These are phyloP conservation scores for Escallonia rubra DNA, from an alignment of 129 eudicot genomes.

Conservation along the genomic window DNA sequence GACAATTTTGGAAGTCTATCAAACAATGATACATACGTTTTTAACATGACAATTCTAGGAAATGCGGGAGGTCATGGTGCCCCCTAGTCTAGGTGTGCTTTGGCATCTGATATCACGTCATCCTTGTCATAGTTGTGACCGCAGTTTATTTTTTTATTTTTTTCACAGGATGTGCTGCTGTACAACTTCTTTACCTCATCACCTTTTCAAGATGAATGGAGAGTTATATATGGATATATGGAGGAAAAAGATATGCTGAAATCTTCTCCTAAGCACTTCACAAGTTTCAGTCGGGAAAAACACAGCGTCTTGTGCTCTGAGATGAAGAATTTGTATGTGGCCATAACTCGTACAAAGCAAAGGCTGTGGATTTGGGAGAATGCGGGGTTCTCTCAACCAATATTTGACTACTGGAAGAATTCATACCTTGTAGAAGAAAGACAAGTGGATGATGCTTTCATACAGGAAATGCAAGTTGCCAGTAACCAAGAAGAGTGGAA, in stretches of 20 bases:
- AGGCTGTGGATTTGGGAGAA: conserved; percentile 81
- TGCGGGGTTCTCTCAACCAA: conserved; percentile 40
- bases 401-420: conserved; percentile 66
- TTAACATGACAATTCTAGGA: too few species aligned
- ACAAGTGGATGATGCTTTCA: conserved; percentile 19
- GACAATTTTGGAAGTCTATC: too few species aligned
- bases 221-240: conserved; percentile 61
- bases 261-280: conserved; percentile 9
- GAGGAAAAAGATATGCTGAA: conserved; percentile 23
- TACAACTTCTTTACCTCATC: conserved; percentile 77
- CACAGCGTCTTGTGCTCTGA: conserved; percentile 66
- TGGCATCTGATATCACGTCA: too few species aligned
- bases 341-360: conserved; percentile 81
- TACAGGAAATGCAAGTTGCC: conserved; percentile 25
- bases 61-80: too few species aligned
- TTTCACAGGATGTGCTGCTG: conserved; percentile 45
- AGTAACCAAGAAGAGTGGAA: conserved; percentile 38
- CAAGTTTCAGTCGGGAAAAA: conserved; percentile 40
- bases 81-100: too few species aligned
- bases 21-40: too few species aligned
- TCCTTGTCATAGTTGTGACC: too few species aligned
- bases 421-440: conserved; percentile 26
- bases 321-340: conserved; percentile 70
- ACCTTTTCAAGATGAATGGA: conserved; percentile 53
- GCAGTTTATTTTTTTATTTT: background rate